These are phyloP conservation scores for Cronartium quercuum DNA, from an alignment of 1,284 basidiomycete species.

Conservation along the genomic window DNA sequence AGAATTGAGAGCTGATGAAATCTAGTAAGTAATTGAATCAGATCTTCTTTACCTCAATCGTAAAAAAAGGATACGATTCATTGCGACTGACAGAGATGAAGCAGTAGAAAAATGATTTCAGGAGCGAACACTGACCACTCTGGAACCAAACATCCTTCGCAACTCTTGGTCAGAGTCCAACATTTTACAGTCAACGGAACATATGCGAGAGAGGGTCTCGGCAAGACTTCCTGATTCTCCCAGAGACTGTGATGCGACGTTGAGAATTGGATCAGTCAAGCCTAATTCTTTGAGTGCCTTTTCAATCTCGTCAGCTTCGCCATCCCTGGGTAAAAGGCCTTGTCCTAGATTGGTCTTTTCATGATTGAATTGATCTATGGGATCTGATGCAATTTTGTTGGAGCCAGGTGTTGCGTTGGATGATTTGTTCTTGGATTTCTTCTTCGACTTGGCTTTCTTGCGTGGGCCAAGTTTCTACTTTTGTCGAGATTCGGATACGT, in stretches of 20 bases:
- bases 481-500: background rate
- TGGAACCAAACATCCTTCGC: constrained; percentile 82
- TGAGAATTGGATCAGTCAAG: background rate
- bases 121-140: constrained; percentile 60
- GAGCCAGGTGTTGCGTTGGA: background rate
- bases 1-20: background rate
- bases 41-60: background rate
- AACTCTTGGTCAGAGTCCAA: constrained; percentile 82
- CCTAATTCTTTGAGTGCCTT: background rate
- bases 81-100: background rate
- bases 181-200: constrained; percentile 61
- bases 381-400: background rate
- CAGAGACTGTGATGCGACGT: background rate
- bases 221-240: background rate
- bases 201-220: background rate
- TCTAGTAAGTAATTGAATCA: background rate
- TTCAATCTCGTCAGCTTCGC: background rate
- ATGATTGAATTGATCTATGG: background rate
- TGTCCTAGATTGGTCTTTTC: background rate
- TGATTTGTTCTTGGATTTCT: background rate
- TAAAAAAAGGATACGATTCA: background rate
- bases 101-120: background rate
- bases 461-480: background rate
- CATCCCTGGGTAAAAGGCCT: background rate
- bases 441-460: background rate